phyloP scores from a whole-genome alignment of 108 stramenopile species.

The Nitzschia inconspicua region DNA sequence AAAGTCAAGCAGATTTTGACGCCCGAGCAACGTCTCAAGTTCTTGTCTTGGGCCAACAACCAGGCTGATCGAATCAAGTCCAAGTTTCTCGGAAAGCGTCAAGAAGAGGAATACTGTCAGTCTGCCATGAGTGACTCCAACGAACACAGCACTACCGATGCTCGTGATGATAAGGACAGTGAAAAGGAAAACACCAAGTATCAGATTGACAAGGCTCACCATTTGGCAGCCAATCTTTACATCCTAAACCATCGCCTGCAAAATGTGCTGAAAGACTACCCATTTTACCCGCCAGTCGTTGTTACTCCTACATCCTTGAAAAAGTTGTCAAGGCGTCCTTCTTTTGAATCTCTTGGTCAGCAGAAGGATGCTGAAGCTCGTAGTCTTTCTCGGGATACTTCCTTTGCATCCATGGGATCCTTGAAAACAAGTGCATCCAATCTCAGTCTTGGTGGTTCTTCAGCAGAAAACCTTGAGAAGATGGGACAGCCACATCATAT shows the following conservation, averaged over 20 bases:
- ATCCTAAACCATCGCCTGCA: constrained; percentile 71
- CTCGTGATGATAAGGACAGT: not conserved
- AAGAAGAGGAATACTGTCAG: constrained; percentile 1
- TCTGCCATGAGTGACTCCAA: not conserved
- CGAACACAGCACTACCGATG: not conserved
- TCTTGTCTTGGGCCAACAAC: constrained; percentile 59
- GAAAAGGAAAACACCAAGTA: constrained; percentile 32
- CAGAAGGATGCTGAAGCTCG: constrained; percentile 33
- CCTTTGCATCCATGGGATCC: constrained; percentile 70
- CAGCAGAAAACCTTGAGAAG: constrained; percentile 2
- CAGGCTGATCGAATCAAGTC: constrained; percentile 37
- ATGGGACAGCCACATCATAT: constrained; percentile 29
- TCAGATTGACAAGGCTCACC: constrained; percentile 40
- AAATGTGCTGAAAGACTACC: constrained; percentile 36
- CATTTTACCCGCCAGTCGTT: constrained; percentile 17
- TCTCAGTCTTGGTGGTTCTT: constrained; percentile 12
- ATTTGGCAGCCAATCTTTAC: constrained; percentile 82
- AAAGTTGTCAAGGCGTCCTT: constrained; percentile 67
- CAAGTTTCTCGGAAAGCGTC: constrained; percentile 5
- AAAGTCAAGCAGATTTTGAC: constrained; percentile 44
- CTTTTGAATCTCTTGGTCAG: constrained; percentile 79
- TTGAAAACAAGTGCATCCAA: constrained; percentile 63
- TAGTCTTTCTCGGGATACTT: constrained; percentile 32
- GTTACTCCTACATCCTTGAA: constrained; percentile 40
- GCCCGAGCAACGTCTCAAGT: constrained; percentile 55